Percentiles rank a stretch among this genome's conserved stretches.
Conservation (phyloP, 2,329 filamentous ascomycete species). For the Fusarium pilosicola region DNA sequence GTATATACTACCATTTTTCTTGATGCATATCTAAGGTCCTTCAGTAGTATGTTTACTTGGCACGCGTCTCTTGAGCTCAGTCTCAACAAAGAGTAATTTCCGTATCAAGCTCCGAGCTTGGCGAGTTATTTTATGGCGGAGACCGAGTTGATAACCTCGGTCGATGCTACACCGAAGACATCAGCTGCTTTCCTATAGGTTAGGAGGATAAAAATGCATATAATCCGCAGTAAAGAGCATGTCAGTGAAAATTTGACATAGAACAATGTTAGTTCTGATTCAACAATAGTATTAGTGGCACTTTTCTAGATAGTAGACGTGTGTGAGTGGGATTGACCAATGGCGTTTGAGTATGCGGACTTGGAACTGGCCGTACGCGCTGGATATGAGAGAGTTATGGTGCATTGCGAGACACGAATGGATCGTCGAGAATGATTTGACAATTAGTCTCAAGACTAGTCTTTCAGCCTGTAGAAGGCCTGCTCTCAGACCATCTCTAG, state of each 20-base stretch:
- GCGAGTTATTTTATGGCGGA: background rate
- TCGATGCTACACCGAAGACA: constrained; percentile 15
- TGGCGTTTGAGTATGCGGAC: background rate
- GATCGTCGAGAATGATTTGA: rapidly evolving
- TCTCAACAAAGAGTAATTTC: background rate
- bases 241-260: background rate
- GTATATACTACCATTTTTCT: rapidly evolving
- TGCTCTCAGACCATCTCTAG: rapidly evolving
- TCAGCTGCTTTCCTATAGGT: background rate
- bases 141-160: constrained; percentile 23
- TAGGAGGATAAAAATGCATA: background rate
- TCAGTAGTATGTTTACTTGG: rapidly evolving
- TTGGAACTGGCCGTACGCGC: background rate
- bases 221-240: background rate
- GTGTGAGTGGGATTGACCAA: constrained; percentile 1
- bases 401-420: rapidly evolving
- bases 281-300: background rate
- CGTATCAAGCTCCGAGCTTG: background rate
- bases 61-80: rapidly evolving
- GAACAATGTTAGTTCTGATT: background rate
- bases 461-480: rapidly evolving
- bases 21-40: background rate
- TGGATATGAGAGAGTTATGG: background rate
- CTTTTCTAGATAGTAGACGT: background rate
- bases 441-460: background rate